Evolutionary conservation across 306 rosid species (phyloP), one percentile per base, ranked within the genome.

Genomic region (Oemleria cerasiformis): DNA sequence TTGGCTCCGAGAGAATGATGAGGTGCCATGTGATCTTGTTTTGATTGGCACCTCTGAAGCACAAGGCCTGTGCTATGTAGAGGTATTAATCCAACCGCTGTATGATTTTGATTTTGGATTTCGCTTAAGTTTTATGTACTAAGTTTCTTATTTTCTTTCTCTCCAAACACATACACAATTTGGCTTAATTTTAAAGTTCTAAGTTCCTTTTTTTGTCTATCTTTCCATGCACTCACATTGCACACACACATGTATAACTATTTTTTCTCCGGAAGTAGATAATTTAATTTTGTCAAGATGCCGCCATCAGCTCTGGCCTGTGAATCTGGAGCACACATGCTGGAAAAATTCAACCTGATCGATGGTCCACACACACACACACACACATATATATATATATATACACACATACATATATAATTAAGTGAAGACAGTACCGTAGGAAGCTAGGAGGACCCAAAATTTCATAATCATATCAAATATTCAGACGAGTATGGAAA

Each of bases 1-100:
- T 54, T 94, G 99, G 99, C 86, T 94, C 42, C 86, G 97, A 67
- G 99, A 94, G 84, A 94, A 94, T 84, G 99, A 94, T 81, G 99
- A 91, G 86, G 97, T 91, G 75, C 99, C 99, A 45, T 91, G 95
- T 79, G 99, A 94, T 83, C 97, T 94, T 78, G 92, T 91, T 79
- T 81, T 94, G 88, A 74, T 94, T 62, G 99, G 99, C 30, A 86
- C 97, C 60, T 94, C 99, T 56, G 99, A 94, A 81, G 85, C 92
- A 9, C 99, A 91, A 81, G 99, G 99, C 59, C 56, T 89, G 78
- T 91, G 99, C 88, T 94, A 89, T 80, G 30, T 88, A 56, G 99
- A 94, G 97, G 99, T 94, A 84, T 80, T 75, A 66, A 75, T 73
- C 57, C 67, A 47, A 60, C 8, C 48, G 19, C 6, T 4, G 30